phyloP scores from a whole-genome alignment of 768 basidiomycete species.

The Rickenella mellea region DNA sequence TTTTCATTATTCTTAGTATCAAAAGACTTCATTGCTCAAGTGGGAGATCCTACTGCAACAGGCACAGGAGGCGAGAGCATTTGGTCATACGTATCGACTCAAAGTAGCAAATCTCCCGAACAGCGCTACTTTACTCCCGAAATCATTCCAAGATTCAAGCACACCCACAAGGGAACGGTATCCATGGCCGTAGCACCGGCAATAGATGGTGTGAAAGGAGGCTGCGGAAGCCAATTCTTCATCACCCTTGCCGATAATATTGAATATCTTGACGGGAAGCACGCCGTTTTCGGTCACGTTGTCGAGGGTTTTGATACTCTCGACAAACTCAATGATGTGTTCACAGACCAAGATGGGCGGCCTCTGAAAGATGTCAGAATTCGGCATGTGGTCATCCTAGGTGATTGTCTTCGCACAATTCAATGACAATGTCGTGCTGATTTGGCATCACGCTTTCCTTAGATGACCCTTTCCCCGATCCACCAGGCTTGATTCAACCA shows the following conservation, averaged over 20 bases:
- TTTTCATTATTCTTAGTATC: slow-evolving; percentile 55
- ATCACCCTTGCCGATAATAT: slow-evolving; percentile 85
- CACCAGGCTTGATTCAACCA: slow-evolving; percentile 61
- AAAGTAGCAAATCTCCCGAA: slow-evolving; percentile 17
- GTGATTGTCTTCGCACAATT: slow-evolving; percentile 31
- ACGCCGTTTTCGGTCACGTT: slow-evolving; percentile 92
- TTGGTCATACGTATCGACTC: slow-evolving; percentile 63
- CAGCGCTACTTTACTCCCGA: slow-evolving; percentile 88
- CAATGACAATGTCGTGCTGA: slow-evolving; percentile 1
- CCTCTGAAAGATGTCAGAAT: slow-evolving; percentile 94
- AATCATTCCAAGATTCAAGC: slow-evolving; percentile 74
- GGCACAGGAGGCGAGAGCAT: slow-evolving; percentile 91
- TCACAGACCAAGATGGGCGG: slow-evolving; percentile 77
- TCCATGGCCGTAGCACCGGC: slow-evolving; percentile 97
- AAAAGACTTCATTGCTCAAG: slow-evolving; percentile 94
- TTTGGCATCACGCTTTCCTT: not conserved
- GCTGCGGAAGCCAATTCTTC: slow-evolving; percentile 95
- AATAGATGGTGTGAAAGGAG: slow-evolving; percentile 53
- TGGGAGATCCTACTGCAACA: slow-evolving; percentile 92
- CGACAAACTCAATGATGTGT: slow-evolving; percentile 88
- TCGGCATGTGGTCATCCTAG: slow-evolving; percentile 90
- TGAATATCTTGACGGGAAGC: slow-evolving; percentile 91
- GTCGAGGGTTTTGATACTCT: slow-evolving; percentile 91
- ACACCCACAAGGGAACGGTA: slow-evolving; percentile 76
- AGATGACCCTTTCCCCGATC: slow-evolving; percentile 97